phyloP scores from a whole-genome alignment of 306 rosid genomes.

The Quercus glauca region DNA sequence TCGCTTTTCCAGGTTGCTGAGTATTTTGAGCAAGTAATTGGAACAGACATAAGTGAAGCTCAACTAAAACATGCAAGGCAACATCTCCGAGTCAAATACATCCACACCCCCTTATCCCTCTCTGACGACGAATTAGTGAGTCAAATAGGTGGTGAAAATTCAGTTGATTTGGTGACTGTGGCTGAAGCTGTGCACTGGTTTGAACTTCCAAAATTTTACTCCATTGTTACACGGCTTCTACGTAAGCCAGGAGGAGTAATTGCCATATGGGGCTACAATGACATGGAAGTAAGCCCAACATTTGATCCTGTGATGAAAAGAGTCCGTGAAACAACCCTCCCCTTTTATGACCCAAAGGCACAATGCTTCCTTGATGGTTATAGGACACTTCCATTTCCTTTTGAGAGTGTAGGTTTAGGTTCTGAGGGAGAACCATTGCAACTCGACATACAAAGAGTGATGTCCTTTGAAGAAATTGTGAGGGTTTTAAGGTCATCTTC shows the following conservation, averaged over 20 bases:
- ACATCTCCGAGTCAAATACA: constrained; percentile 31
- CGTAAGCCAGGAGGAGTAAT: constrained; percentile 34
- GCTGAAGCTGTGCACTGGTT: constrained; percentile 44
- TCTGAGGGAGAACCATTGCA: constrained; percentile 28
- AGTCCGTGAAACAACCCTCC: neutral
- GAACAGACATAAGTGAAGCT: constrained; percentile 26
- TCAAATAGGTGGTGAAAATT: constrained; percentile 25
- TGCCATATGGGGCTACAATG: constrained; percentile 36
- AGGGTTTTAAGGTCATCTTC: constrained; percentile 18
- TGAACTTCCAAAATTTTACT: constrained; percentile 32
- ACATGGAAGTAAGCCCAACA: neutral
- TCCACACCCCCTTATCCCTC: constrained; percentile 27
- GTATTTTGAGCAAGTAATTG: constrained; percentile 35
- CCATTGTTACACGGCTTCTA: constrained; percentile 20
- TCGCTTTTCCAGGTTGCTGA: constrained; percentile 16
- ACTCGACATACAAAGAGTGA: constrained; percentile 21
- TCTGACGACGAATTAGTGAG: constrained; percentile 27
- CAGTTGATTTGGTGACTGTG: constrained; percentile 24
- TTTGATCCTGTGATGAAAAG: constrained; percentile 11
- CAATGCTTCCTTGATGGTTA: constrained; percentile 17
- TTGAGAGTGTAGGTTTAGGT: constrained; percentile 35
- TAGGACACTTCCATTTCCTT: constrained; percentile 36
- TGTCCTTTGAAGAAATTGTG: constrained; percentile 14
- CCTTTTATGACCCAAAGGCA: constrained; percentile 6
- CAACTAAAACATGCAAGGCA: constrained; percentile 28